Evolutionary conservation across 192 early-diverging fungal genomes (phyloP), one percentile per base, ranked within the genome.

Genomic region (Allomyces javanicus): DNA sequence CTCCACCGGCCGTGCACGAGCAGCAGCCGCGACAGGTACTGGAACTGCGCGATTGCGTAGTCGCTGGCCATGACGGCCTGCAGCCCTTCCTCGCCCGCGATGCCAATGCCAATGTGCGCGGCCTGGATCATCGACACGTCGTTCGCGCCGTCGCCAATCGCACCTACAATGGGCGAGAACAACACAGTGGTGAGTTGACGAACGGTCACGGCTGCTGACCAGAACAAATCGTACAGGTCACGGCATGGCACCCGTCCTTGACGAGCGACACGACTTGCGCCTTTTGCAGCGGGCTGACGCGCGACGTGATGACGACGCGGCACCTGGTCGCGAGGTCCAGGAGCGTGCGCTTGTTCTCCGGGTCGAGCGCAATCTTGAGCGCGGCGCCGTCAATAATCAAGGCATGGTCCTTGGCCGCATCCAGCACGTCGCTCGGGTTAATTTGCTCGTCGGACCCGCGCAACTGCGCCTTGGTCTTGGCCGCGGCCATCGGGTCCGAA

Each of bases 121-220:
- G 80, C 87, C 67, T 89, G 88, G 61, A 89, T 89, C 88, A 89
- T 89, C 62, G 79, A 79, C 21, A 89, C 87, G 73, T 89, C 88
- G 61, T 89, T 89, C 11, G 88, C 88, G n/a, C 88, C 88, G 70
- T 89, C 88, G 11, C 88, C 88, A 68, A 89, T 89, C 5, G 86
- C 78, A 23, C 87, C 71, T 40, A 9, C 7, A 3, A 40, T 40
- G 7, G 33, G 26, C 24, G 75, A 77, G 33, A 3, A 7, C 5
- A 9, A 40, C 3, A 9, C 0, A 7, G 7, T 40, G 33, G 33
- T 40, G 5, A 40, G 7, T 9, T 9, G 33, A 40, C 4, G 33
- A 40, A 40, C 0, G 33, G 33, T 7, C 33, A 40, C 33, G 33
- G 7, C 33, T 40, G 7, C 33, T 40, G 33, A 40, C 7, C 7